Percentiles rank a stretch among this genome's conserved stretches.
These are phyloP conservation scores for Epichloe elymi DNA, from an alignment of 2,329 filamentous ascomycete genomes.

Conservation along the genomic window DNA sequence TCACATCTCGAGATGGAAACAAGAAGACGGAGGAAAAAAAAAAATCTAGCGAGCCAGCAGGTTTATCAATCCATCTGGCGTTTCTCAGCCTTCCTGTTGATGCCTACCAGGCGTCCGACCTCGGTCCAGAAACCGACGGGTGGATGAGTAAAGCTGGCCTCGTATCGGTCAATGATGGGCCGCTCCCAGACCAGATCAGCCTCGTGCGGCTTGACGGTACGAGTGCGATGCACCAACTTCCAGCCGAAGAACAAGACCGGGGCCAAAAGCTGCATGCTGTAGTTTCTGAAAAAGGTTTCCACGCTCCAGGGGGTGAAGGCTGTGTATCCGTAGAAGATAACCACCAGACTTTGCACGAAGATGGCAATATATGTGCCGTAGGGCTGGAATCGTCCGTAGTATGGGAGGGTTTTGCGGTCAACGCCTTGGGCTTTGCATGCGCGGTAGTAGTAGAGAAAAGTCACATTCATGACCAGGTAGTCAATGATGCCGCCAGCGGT, in stretches of 20 bases:
- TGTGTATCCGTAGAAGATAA: conserved; percentile 42
- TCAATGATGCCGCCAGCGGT: conserved; percentile 48
- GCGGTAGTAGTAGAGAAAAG: conserved; percentile 34
- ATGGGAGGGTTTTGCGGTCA: conserved; percentile 40
- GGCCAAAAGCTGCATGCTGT: conserved; percentile 43
- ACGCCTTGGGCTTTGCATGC: conserved; percentile 40
- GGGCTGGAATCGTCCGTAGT: conserved; percentile 45
- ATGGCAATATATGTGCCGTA: conserved; percentile 38
- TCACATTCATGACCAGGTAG: conserved; percentile 40
- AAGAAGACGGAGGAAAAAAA: background rate
- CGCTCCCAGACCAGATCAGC: conserved; percentile 48
- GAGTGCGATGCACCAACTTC: conserved; percentile 51
- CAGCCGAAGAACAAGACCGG: conserved; percentile 43
- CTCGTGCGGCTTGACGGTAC: conserved; percentile 37
- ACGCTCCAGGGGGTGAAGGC: conserved; percentile 36
- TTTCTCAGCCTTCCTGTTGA: conserved; percentile 16
- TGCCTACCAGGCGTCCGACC: conserved; percentile 32
- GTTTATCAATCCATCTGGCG: conserved; percentile 5
- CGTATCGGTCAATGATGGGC: conserved; percentile 45
- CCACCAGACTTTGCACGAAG: conserved; percentile 27
- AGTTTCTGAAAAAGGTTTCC: conserved; percentile 37
- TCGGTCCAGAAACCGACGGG: conserved; percentile 44
- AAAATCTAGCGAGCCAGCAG: no score
- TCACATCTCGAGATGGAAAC: background rate
- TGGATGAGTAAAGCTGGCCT: conserved; percentile 33